phyloP scores from a whole-genome alignment of 495 filamentous ascomycete species.

The Penicillium roqueforti region DNA sequence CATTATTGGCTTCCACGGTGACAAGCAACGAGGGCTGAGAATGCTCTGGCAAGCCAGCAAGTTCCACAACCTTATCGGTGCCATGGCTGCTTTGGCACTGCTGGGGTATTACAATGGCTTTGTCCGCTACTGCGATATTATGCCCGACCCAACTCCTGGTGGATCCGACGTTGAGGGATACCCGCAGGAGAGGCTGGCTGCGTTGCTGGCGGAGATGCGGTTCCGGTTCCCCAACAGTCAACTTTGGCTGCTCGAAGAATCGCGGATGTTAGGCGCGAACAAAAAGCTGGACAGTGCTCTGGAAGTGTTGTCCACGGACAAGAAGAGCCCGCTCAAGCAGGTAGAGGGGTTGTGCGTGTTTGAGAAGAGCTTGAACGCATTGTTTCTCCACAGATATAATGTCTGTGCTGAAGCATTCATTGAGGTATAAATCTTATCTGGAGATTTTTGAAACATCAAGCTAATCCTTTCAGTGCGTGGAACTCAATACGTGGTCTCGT shows the following conservation, averaged over 20 bases:
- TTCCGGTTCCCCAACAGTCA: conserved; percentile 72
- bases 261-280: conserved; percentile 68
- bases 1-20: conserved; percentile 88
- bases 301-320: conserved; percentile 52
- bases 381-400: conserved; percentile 73
- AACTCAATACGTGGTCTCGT: conserved; percentile 88
- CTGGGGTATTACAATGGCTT: conserved; percentile 86
- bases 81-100: conserved; percentile 75
- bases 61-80: conserved; percentile 85
- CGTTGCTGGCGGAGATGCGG: conserved; percentile 71
- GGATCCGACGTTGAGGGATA: conserved; percentile 60
- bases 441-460: background rate
- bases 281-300: conserved; percentile 65
- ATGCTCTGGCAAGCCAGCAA: conserved; percentile 93
- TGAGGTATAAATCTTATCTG: conserved; percentile 38
- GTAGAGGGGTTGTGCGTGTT: conserved; percentile 76
- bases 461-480: conserved; percentile 52
- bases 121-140: conserved; percentile 81
- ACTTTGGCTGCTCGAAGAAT: conserved; percentile 89
- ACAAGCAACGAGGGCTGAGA: conserved; percentile 73
- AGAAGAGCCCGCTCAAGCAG: conserved; percentile 76
- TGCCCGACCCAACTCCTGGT: conserved; percentile 54
- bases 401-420: conserved; percentile 70
- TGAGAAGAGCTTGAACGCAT: conserved; percentile 72
- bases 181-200: conserved; percentile 63